A percentile compares a stretch with the other conserved stretches of the same genome.
Conservation (phyloP, 306 rosid species). For the barrel medic (Medicago truncatula) region DNA sequence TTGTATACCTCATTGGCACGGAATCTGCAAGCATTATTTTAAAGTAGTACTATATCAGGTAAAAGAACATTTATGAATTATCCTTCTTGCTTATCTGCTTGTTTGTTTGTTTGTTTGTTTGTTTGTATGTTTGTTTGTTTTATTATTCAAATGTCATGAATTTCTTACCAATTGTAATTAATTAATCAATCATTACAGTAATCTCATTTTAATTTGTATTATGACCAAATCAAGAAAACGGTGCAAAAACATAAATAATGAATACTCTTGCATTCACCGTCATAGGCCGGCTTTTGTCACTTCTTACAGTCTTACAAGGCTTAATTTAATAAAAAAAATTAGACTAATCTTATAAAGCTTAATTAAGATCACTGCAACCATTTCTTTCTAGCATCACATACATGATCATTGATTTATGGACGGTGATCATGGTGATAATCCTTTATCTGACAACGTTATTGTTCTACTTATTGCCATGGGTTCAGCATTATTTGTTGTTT, state of each 20-base stretch:
- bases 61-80: not conserved
- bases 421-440: not conserved
- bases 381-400: conserved; percentile 4
- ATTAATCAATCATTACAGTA: not conserved
- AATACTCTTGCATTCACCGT: conserved; percentile 34
- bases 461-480: conserved; percentile 52
- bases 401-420: conserved; percentile 38
- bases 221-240: conserved; percentile 20
- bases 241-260: conserved; percentile 12
- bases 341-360: not conserved
- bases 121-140: not conserved
- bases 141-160: not conserved
- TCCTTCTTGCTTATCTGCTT: not conserved
- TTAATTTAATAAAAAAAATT: too few relatives aligned
- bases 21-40: not conserved
- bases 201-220: not conserved
- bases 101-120: not conserved
- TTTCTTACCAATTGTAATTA: conserved; percentile 1
- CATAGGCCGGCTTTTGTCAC: not conserved
- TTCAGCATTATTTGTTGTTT: conserved; percentile 53
- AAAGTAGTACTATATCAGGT: not conserved
- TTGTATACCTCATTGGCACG: not conserved
- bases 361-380: not conserved
- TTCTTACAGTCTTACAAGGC: too few relatives aligned
- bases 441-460: not conserved